These are phyloP conservation scores for Cladophialophora yegresii DNA, from an alignment of 2,329 filamentous ascomycete species.

Conservation along the genomic window DNA sequence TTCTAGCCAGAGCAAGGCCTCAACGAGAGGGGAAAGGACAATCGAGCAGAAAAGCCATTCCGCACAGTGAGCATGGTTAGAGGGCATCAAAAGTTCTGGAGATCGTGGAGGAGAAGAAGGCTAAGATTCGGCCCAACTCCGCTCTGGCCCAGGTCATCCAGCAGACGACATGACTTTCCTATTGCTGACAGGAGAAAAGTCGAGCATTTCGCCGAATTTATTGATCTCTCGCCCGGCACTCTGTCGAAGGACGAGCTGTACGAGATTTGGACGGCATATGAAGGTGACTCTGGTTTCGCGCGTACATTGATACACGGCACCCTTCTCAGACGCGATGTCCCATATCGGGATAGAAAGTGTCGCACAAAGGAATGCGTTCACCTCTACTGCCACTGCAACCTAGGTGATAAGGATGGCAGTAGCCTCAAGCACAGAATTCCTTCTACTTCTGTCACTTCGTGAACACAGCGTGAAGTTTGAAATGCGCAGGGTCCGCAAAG, in stretches of 20 bases:
- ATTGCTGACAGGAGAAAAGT: conserved; percentile 57
- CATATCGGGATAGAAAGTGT: neutral
- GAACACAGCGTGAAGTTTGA: too few relatives aligned
- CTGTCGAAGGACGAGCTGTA: conserved; percentile 57
- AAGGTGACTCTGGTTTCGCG: conserved; percentile 62
- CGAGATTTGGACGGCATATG: conserved; percentile 55
- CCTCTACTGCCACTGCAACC: neutral
- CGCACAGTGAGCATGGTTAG: conserved; percentile 53
- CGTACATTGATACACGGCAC: conserved; percentile 15
- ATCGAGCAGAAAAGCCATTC: conserved; percentile 8
- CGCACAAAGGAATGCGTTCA: neutral
- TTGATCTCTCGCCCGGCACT: conserved; percentile 55
- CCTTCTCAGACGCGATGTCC: too few relatives aligned
- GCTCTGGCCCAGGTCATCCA: conserved; percentile 56
- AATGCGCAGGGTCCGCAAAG: too few relatives aligned
- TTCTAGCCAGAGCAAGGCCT: conserved; percentile 40
- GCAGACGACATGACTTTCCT: conserved; percentile 58
- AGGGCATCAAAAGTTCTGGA: conserved; percentile 65
- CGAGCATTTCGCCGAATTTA: conserved; percentile 57
- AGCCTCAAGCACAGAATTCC: neutral
- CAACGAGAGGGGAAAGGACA: conserved; percentile 14
- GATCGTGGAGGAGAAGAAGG: conserved; percentile 25
- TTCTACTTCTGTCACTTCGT: neutral
- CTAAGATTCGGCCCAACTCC: conserved; percentile 14
- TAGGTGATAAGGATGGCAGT: neutral